Evolutionary conservation across 495 filamentous ascomycete species (phyloP), one percentile per base, ranked within the genome.

Genomic region (Tirmania nivea): DNA sequence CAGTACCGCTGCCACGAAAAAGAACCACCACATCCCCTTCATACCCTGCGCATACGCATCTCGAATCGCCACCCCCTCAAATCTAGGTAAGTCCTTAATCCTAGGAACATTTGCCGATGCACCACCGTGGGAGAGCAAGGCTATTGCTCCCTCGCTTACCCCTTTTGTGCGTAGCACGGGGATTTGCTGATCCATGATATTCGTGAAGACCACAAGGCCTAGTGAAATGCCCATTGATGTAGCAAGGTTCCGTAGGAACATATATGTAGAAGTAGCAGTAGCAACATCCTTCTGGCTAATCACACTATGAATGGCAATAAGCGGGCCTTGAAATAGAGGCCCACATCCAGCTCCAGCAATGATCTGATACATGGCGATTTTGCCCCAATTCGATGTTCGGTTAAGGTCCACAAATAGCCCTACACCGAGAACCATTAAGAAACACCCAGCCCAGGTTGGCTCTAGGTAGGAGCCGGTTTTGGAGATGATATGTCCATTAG

Each of bases 131-230:
- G 14, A 19, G 19, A 19, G 14, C 14, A 47, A 19, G 42, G 14
- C 14, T 31, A 31, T 3, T 14, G 14, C 39, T 4, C 1, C 39
- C 17, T 45, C 39, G 39, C 39, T 45, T 45, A 19, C 39, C 17
- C 14, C 14, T 4, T 45, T 45, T 14, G 39, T 8, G 12, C 14
- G 14, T 14, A 45, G 39, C 3, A 8, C 5, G 0, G 64, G 57
- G 6, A 67, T 63, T 36, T 67, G 59, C 52, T 56, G 50, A 21
- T 57, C 35, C 67, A 74, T 71, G 42, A 57, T 64, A 59, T 83
- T 83, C 63, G 81, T 76, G 67, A 92, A 92, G 34, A 94, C 77
- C 2, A 87, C 83, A 12, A 82, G 76, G 14, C 86, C 86, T 21
- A 90, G 74, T 19, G 87, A 83, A 25, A 90, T 76, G 8, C 78